Percentiles rank a stretch among this genome's conserved stretches.
Evolutionary conservation across 73 alveolate species (phyloP).

Genomic region (Effrenium voratum): DNA sequence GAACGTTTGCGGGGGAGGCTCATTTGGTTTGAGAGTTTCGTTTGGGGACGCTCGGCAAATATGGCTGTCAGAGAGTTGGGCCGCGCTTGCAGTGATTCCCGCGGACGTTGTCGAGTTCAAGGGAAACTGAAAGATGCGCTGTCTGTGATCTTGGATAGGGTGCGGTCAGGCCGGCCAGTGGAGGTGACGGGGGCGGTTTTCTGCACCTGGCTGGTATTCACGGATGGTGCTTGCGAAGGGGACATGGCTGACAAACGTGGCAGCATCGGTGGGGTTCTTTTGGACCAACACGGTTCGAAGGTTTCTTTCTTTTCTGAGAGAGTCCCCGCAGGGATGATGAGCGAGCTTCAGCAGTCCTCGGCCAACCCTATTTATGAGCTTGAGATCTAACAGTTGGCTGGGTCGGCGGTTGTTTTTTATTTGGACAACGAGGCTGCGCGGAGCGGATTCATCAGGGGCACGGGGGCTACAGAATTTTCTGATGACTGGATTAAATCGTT

Average conservation of each 20-base stretch:
- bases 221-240: constrained; percentile 10
- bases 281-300: not conserved
- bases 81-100: not conserved
- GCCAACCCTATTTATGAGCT: not conserved
- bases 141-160: not conserved
- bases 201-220: not conserved
- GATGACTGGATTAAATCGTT: no score
- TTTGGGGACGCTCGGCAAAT: not conserved
- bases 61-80: not conserved
- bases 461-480: no score
- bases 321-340: not conserved
- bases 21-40: not conserved
- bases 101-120: not conserved
- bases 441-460: no score
- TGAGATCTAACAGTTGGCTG: no score
- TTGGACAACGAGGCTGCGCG: no score
- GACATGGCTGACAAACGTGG: not conserved
- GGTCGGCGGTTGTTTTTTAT: no score
- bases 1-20: not conserved
- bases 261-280: not conserved
- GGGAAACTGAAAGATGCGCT: not conserved
- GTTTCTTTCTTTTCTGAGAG: not conserved
- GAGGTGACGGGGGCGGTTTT: not conserved
- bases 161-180: not conserved
- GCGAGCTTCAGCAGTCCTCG: not conserved